Evolutionary conservation across 805 yeast genomes (phyloP).

Genomic region (Teunomyces cretensis): DNA sequence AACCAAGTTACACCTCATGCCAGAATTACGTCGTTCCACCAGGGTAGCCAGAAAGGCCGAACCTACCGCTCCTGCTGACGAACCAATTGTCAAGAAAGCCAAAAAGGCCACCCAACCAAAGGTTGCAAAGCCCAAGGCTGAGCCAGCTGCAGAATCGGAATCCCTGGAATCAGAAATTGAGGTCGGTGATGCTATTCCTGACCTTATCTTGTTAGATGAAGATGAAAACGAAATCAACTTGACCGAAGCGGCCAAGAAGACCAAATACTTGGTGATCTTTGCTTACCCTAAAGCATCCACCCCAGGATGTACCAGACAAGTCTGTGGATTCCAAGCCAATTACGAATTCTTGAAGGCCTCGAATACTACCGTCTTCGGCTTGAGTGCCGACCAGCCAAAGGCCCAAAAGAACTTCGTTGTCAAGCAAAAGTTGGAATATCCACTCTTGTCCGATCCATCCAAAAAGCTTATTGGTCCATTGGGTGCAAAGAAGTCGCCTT

Average conservation of each 20-base stretch:
- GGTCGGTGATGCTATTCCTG: slow-evolving; percentile 69
- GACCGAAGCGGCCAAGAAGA: slow-evolving; percentile 26
- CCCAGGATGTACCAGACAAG: slow-evolving; percentile 96
- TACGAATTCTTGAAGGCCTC: slow-evolving; percentile 49
- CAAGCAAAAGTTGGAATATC: slow-evolving; percentile 73
- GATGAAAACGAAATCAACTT: slow-evolving; percentile 55
- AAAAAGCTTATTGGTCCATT: slow-evolving; percentile 65
- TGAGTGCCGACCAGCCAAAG: slow-evolving; percentile 78
- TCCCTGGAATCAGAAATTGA: slow-evolving; percentile 23
- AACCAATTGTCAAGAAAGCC: slow-evolving; percentile 9
- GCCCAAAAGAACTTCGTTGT: slow-evolving; percentile 74
- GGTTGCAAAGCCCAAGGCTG: not conserved
- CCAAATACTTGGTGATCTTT: slow-evolving; percentile 40
- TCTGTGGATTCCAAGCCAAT: slow-evolving; percentile 78
- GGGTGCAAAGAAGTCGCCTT: slow-evolving; percentile 81
- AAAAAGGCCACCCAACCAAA: slow-evolving; percentile 8
- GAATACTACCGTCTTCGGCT: slow-evolving; percentile 68
- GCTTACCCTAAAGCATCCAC: slow-evolving; percentile 93
- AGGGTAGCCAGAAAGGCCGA: slow-evolving; percentile 23
- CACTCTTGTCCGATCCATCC: slow-evolving; percentile 73
- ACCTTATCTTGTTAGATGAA: slow-evolving; percentile 62
- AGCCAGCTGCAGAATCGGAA: not conserved
- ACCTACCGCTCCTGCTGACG: slow-evolving; percentile 11
- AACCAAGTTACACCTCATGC: slow-evolving; percentile 19
- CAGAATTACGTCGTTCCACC: slow-evolving; percentile 40